Evolutionary conservation across 371 early-diverging fungal genomes (phyloP).

Genomic region (Umbelopsis sp.): DNA sequence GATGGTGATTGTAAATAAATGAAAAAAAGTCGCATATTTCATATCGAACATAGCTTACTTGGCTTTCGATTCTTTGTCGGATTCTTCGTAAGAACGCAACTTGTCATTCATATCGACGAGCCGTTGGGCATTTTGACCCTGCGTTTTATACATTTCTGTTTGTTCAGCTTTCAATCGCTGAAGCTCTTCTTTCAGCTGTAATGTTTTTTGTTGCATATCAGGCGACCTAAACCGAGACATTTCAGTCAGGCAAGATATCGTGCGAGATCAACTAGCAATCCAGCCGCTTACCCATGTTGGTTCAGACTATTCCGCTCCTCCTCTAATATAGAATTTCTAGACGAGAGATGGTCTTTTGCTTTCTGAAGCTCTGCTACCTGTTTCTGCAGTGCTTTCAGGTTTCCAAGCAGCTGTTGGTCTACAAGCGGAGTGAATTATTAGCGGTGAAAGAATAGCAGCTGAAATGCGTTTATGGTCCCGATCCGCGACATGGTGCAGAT

Average conservation of each 20-base stretch:
- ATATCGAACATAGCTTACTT: conserved; percentile 57
- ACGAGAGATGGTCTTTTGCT: neutral
- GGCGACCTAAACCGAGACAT: conserved; percentile 23
- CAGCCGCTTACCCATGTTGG: neutral
- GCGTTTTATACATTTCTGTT: conserved; percentile 88
- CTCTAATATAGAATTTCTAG: neutral
- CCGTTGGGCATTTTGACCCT: conserved; percentile 89
- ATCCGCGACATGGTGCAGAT: neutral
- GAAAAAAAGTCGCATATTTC: too few species aligned
- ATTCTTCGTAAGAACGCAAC: conserved; percentile 65
- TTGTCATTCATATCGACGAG: conserved; percentile 85
- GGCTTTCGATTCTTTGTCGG: conserved; percentile 51
- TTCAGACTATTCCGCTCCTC: neutral
- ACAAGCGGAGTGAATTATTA: conserved; percentile 7
- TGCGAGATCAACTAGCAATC: neutral
- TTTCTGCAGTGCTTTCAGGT: neutral
- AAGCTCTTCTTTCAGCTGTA: conserved; percentile 79
- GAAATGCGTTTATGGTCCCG: neutral
- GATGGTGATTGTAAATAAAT: too few species aligned
- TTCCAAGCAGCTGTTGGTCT: conserved; percentile 2
- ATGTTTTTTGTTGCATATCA: conserved; percentile 62
- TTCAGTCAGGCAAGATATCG: neutral
- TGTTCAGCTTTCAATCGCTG: conserved; percentile 83
- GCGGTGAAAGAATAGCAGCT: neutral
- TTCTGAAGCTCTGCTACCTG: conserved; percentile 10